A percentile compares a stretch with the other conserved stretches of the same genome.
Conservation (phyloP, 192 early-diverging fungal species). For the Backusella circina region DNA sequence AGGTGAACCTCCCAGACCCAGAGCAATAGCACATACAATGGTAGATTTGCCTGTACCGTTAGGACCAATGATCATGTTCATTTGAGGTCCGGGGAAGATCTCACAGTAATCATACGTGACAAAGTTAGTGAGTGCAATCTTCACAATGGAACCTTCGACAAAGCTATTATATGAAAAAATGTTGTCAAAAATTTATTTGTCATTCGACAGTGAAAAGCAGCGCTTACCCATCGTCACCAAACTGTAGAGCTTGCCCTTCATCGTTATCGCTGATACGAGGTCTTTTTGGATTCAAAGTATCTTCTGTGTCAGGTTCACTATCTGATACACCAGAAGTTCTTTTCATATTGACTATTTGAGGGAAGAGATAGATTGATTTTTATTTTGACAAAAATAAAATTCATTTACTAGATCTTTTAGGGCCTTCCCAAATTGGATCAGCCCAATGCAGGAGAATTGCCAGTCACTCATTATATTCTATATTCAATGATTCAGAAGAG, state of each 20-base stretch:
- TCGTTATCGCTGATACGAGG: background rate
- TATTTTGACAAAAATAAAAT: background rate
- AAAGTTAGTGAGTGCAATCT: constrained; percentile 82
- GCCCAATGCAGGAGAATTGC: too few relatives aligned
- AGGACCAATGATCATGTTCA: constrained; percentile 98
- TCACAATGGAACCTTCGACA: constrained; percentile 66
- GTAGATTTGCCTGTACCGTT: constrained; percentile 97
- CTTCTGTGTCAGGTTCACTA: background rate
- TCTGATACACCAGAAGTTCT: background rate
- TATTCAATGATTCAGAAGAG: too few relatives aligned
- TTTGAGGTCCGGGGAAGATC: constrained; percentile 83
- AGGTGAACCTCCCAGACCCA: constrained; percentile 85
- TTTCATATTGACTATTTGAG: background rate
- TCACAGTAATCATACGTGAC: constrained; percentile 92
- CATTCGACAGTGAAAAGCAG: background rate
- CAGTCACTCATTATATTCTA: too few relatives aligned
- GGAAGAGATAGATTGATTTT: background rate
- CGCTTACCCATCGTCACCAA: background rate
- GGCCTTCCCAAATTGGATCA: too few relatives aligned
- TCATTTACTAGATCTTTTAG: too few relatives aligned
- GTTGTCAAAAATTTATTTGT: background rate
- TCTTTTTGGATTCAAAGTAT: background rate
- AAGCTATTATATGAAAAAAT: constrained; percentile 30
- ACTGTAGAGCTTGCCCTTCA: background rate
- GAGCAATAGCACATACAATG: constrained; percentile 91